A percentile compares a stretch with the other conserved stretches of the same genome.
phyloP scores from a whole-genome alignment of 192 early-diverging fungal species.

The Piromyces sp. region DNA sequence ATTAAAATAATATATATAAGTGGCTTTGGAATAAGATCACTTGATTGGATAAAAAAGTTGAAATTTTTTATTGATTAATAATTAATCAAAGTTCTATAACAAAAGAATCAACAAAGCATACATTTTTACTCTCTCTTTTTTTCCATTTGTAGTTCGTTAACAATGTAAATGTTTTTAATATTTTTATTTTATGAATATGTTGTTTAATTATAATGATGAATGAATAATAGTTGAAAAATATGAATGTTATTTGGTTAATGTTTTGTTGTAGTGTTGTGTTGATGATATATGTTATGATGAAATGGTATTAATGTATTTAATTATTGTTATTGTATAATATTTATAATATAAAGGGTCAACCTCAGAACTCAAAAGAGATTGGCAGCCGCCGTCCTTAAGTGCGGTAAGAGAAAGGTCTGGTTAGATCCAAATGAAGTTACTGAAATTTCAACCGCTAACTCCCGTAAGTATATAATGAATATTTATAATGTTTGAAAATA shows the following conservation, averaged over 20 bases:
- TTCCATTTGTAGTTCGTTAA: neutral
- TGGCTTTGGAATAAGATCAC: neutral
- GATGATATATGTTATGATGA: no score
- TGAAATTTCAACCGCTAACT: conserved; percentile 94
- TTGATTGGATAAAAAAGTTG: neutral
- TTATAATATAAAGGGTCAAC: conserved; percentile 18
- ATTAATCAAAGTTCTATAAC: neutral
- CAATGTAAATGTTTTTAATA: neutral
- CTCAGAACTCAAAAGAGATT: conserved; percentile 78
- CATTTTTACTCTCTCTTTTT: neutral
- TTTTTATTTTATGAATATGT: neutral
- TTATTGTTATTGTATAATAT: neutral
- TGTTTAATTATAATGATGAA: neutral
- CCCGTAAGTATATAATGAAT: conserved; percentile 45
- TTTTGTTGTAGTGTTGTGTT: no score
- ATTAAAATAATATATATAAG: neutral
- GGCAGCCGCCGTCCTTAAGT: conserved; percentile 90
- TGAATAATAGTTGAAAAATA: neutral
- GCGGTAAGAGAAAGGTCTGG: conserved; percentile 97
- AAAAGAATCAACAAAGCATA: neutral
- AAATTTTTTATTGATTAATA: neutral
- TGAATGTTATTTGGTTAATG: no score
- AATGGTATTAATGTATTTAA: no score
- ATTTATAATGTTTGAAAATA: neutral
- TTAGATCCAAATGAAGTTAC: conserved; percentile 90